Percentiles rank a stretch among this genome's conserved stretches.
These are phyloP conservation scores for Coniochaeta sp. DNA, from an alignment of 2,329 filamentous ascomycete species.

Conservation along the genomic window DNA sequence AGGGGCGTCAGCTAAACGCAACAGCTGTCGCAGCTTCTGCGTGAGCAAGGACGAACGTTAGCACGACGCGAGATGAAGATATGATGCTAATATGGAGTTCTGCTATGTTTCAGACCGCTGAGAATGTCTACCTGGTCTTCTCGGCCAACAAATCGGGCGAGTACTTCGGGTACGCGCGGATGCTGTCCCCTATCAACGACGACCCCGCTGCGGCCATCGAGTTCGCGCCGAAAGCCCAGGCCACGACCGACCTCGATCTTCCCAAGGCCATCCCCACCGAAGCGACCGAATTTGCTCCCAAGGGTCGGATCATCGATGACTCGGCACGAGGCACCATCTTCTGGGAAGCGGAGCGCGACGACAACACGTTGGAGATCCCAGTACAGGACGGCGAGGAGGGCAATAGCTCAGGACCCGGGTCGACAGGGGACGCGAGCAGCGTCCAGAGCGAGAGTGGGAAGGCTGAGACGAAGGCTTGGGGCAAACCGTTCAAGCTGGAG, in stretches of 20 bases:
- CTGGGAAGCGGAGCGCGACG: constrained; percentile 74
- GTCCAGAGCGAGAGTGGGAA: constrained; percentile 28
- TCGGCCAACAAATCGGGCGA: constrained; percentile 97
- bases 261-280: constrained; percentile 75
- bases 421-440: constrained; percentile 28
- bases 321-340: constrained; percentile 92
- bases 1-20: neutral
- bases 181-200: constrained; percentile 76
- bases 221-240: constrained; percentile 58
- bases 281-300: constrained; percentile 69
- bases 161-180: constrained; percentile 91
- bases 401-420: constrained; percentile 20
- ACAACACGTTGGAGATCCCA: constrained; percentile 16
- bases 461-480: constrained; percentile 63
- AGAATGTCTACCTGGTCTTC: constrained; percentile 87
- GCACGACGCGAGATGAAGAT: neutral
- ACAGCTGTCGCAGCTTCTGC: neutral
- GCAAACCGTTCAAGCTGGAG: constrained; percentile 84
- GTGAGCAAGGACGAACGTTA: neutral
- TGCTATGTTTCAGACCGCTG: constrained; percentile 49
- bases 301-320: constrained; percentile 85
- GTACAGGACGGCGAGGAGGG: constrained; percentile 21
- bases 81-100: neutral
- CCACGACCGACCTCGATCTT: constrained; percentile 53
- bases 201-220: constrained; percentile 63